phyloP scores from a whole-genome alignment of 23 red algal species.

The Cyanidium caldarium region DNA sequence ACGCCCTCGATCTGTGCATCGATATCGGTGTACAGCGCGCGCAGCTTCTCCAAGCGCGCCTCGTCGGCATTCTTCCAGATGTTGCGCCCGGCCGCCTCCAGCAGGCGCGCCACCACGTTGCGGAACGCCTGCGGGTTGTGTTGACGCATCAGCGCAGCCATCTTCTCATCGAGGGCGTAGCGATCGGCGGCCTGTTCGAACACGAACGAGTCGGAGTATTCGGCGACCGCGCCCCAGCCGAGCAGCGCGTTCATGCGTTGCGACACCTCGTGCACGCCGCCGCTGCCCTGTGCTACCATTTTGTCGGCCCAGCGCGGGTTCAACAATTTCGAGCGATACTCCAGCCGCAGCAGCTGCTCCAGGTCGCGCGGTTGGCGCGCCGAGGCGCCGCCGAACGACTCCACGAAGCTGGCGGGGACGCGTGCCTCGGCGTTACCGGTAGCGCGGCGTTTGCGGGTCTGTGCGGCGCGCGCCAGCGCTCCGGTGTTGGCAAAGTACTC shows the following conservation, averaged over 20 bases:
- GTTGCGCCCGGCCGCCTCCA: slow-evolving; percentile 38
- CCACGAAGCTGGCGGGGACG: slow-evolving; percentile 27
- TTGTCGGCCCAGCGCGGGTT: slow-evolving; percentile 42
- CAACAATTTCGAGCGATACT: slow-evolving; percentile 33
- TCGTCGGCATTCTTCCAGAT: slow-evolving; percentile 32
- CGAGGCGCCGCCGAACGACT: slow-evolving; percentile 20
- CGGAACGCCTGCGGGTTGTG: slow-evolving; percentile 5
- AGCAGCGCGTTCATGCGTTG: slow-evolving; percentile 37
- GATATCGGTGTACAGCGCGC: slow-evolving; percentile 21
- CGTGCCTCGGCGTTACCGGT: background rate
- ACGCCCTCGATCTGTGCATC: slow-evolving; percentile 44
- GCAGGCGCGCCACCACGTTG: slow-evolving; percentile 30
- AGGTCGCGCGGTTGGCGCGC: slow-evolving; percentile 13
- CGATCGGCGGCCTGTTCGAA: slow-evolving; percentile 33
- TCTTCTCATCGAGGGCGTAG: slow-evolving; percentile 36
- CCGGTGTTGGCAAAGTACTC: slow-evolving; percentile 60
- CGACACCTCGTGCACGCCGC: slow-evolving; percentile 46
- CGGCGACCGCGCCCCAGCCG: slow-evolving; percentile 40
- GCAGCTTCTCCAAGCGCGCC: slow-evolving; percentile 6
- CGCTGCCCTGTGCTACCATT: slow-evolving; percentile 32
- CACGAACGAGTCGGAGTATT: slow-evolving; percentile 36
- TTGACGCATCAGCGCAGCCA: background rate
- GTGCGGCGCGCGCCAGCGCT: slow-evolving; percentile 29
- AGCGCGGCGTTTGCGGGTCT: slow-evolving; percentile 10
- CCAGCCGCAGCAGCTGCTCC: slow-evolving; percentile 32